Evolutionary conservation across 768 basidiomycete species (phyloP).

Genomic region (Psilocybe tampanensis): DNA sequence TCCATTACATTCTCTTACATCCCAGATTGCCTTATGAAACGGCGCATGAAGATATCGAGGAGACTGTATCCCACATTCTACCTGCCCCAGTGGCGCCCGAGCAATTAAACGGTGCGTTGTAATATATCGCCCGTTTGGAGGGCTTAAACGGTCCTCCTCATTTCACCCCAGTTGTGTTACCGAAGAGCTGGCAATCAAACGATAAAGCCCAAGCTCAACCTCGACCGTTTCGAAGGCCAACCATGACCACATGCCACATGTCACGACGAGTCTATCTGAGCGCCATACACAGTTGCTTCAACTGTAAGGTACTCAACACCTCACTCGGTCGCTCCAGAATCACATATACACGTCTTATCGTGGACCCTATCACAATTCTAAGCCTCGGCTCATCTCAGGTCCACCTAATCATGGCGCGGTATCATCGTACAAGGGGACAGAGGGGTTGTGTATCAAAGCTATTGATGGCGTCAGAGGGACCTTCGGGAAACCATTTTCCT

Average conservation of each 20-base stretch:
- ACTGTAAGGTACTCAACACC: not conserved
- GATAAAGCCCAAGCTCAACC: slow-evolving; percentile 8
- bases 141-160: not conserved
- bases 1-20: not conserved
- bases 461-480: not conserved
- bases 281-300: not conserved
- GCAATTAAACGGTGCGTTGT: not conserved
- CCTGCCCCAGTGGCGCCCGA: not conserved
- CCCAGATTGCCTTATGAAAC: not conserved
- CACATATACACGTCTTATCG: not conserved
- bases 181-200: slow-evolving; percentile 19
- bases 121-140: not conserved
- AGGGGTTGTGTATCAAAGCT: not conserved
- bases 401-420: not conserved
- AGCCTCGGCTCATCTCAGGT: not conserved
- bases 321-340: not conserved
- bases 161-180: not conserved
- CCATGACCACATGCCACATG: slow-evolving; percentile 10
- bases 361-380: not conserved
- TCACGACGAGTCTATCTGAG: not conserved
- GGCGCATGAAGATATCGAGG: not conserved
- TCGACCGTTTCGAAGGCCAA: slow-evolving; percentile 2
- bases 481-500: not conserved
- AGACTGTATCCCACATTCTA: not conserved
- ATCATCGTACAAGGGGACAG: too few species aligned